These are phyloP conservation scores for Metschnikowia anglica DNA, from an alignment of 805 yeast genomes.

Conservation along the genomic window DNA sequence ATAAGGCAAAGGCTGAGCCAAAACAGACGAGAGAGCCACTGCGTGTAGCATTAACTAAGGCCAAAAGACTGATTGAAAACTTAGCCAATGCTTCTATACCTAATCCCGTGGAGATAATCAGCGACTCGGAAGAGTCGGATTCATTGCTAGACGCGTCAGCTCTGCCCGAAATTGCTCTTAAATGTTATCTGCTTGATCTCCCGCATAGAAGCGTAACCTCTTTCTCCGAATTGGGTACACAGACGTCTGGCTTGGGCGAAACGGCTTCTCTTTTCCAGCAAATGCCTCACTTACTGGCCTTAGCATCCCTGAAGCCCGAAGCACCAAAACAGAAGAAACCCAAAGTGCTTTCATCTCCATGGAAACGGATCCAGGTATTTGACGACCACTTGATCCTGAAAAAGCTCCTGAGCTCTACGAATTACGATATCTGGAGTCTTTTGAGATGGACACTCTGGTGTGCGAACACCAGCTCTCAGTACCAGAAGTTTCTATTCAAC, in stretches of 20 bases:
- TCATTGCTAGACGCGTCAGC: slow-evolving; percentile 5
- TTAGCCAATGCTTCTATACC: no score
- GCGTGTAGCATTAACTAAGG: no score
- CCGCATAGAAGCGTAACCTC: slow-evolving; percentile 10
- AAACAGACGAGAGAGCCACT: no score
- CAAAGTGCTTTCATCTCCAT: background rate
- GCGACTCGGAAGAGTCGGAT: slow-evolving; percentile 27
- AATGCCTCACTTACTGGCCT: slow-evolving; percentile 22
- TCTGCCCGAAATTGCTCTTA: slow-evolving; percentile 1
- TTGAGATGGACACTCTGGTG: slow-evolving; percentile 39
- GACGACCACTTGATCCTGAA: slow-evolving; percentile 32
- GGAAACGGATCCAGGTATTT: slow-evolving; percentile 25
- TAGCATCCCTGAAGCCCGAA: background rate
- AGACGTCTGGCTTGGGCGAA: slow-evolving; percentile 22
- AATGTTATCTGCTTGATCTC: background rate
- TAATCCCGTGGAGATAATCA: slow-evolving; percentile 21
- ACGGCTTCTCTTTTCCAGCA: slow-evolving; percentile 19
- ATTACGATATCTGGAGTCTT: slow-evolving; percentile 32
- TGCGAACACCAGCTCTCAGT: slow-evolving; percentile 28
- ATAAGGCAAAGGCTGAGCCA: background rate
- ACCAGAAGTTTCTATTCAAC: slow-evolving; percentile 21
- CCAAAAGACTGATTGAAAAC: no score
- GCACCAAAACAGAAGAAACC: slow-evolving; percentile 3
- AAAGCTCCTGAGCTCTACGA: slow-evolving; percentile 24
- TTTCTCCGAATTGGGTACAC: slow-evolving; percentile 15